Conservation (phyloP, 768 basidiomycete species). For the Leucocoprinus sp. region DNA sequence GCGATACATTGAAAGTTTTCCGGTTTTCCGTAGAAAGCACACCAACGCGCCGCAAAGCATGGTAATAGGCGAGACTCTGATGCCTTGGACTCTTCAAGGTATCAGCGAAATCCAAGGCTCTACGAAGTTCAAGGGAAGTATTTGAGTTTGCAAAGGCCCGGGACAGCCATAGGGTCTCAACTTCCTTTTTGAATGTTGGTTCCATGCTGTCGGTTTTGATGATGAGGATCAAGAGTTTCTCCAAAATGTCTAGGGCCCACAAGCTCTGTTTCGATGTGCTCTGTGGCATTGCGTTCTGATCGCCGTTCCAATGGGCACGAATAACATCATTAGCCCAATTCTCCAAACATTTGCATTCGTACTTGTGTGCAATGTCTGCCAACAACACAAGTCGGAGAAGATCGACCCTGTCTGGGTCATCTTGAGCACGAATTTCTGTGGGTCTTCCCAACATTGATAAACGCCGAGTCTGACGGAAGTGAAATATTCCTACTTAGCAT, state of each 20-base stretch:
- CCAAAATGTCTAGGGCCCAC: background rate
- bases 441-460: background rate
- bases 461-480: background rate
- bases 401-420: background rate
- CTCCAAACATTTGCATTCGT: background rate
- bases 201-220: background rate
- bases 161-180: slow-evolving; percentile 1
- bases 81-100: background rate
- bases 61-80: background rate
- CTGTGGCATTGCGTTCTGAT: too few species aligned
- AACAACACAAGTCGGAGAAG: background rate
- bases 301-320: background rate
- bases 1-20: background rate
- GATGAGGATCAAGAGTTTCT: background rate
- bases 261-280: background rate
- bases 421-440: background rate
- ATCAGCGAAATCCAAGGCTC: slow-evolving; percentile 1
- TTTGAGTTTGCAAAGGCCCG: background rate
- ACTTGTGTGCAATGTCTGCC: background rate
- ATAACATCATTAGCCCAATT: background rate
- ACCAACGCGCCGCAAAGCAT: background rate
- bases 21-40: background rate
- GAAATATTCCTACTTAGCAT: background rate
- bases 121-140: background rate
- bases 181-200: background rate